Evolutionary conservation across 2,329 filamentous ascomycete species (phyloP), one percentile per base, ranked within the genome.

Genomic region (Aspergillus eucalypticola): DNA sequence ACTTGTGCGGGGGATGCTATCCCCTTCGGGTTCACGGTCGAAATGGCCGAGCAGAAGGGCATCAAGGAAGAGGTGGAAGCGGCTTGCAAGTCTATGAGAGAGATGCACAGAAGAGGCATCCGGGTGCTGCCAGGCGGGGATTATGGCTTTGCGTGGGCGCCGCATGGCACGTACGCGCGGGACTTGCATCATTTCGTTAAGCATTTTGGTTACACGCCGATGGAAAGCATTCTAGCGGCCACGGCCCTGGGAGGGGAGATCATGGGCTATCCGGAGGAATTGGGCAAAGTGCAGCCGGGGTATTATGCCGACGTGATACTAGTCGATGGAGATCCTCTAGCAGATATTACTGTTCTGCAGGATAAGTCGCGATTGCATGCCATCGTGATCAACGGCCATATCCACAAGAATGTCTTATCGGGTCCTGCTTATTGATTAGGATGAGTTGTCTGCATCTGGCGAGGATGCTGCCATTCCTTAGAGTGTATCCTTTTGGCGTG

Each of bases 101-200:
- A 81, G 64, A 79, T 81, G 74, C 76, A 77, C 60, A 60, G 66
- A n/a, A 71, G 78, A n/a, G 78, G 78, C 15, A 78, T 81, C 42
- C 69, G 70, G 0, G 74, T 81, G 0, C 67, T 81, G 2, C 79
- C 79, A 5, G 78, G 78, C 13, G 78, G 75, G 23, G 78, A 81
- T 62, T 81, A 78, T 46, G 77, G 78, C 1, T 80, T 81, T 52
- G 74, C 77, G 1, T 81, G 78, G 78, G 75, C 77, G 1, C 78
- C 78, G 1, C 78, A 81, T 35, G 79, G 79, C 10, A 79, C 78
- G 0, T 81, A 81, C 59, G 77, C 79, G 1, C 70, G 74, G 2
- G 79, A 81, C 56, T 67, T 80, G 5, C 74, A 71, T 46, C 78
- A 80, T 46, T 81, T 81, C 55, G 73, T 78, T n/a, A 75, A 78